phyloP scores from a whole-genome alignment of 179 eudicot genomes.

The Heliamphora pulchella region DNA sequence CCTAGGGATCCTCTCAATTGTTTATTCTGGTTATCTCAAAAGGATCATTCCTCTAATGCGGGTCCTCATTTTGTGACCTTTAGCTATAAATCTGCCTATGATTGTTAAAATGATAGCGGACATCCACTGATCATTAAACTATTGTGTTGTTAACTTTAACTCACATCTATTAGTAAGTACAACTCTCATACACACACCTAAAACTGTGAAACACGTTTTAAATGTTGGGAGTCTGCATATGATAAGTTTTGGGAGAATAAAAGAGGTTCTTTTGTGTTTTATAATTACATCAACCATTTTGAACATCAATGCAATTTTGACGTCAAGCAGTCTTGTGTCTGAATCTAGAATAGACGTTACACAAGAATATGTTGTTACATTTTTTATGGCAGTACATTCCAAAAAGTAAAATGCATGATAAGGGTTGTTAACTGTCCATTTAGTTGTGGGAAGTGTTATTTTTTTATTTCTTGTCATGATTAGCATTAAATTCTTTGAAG shows the following conservation, averaged over 20 bases:
- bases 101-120: not conserved
- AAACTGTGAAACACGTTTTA: not conserved
- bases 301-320: not conserved
- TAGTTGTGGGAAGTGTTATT: not conserved
- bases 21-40: not conserved
- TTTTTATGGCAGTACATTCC: not conserved
- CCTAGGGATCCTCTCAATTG: not conserved
- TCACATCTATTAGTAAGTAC: not conserved
- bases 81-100: not conserved
- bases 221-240: not conserved
- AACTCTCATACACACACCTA: not conserved
- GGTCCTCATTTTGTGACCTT: not conserved
- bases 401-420: not conserved
- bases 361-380: not conserved
- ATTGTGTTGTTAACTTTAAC: not conserved
- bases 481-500: not conserved
- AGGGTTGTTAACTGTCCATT: not conserved
- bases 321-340: not conserved
- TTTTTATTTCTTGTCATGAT: not conserved
- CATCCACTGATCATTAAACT: not conserved
- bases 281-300: not conserved
- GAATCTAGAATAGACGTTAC: constrained; percentile 1
- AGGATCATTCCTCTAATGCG: constrained; percentile 3
- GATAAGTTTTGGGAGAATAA: not conserved
- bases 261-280: not conserved